Base-by-base conservation (phyloP, 2,329 filamentous ascomycete genomes). In the Colletotrichum sp. region DNA sequence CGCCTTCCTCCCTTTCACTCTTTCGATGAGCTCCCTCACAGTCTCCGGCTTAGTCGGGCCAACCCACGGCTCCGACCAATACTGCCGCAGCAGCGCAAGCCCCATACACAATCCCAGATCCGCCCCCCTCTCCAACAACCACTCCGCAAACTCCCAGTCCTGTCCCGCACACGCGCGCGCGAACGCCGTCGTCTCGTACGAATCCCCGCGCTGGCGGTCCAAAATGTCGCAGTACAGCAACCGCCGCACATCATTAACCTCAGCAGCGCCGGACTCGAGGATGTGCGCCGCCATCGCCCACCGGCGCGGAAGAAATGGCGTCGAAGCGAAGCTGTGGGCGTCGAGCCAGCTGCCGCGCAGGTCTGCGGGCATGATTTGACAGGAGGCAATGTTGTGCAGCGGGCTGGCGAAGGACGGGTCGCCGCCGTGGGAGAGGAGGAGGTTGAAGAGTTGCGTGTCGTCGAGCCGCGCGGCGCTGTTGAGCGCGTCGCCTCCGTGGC, bases 281-380 rank as follows among this genome's bases (percentile, higher is more conserved):
- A 59, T 4, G 8, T 59, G 26, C 16, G 0, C 56, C 28, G 56
- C 56, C 16, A 59, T 26, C 56, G 26, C 14, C 26, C 56, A 16
- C 9, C 56, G 56, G 1, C 56, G 14, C 14, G 21, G 21, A 0
- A 0, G 0, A 3, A 59, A 59, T 0, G 56, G 56, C 26, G 28
- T 26, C 13, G 0, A 0, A 0, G 52, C 24, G 7, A 56, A 56
- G n/a, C 24, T 24, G 24, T 56, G 5, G 9, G 18, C 9, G 38
- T 48, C 38, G 3, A 48, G 18, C 38, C 38, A 48, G 38, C 38
- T 4, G 38, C 38, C 38, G 12, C 52, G 21, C 26, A 59, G 16
- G 26, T 59, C 16, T n/a, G 28, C 0, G 2, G 26, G 56, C 28
- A 28, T 59, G 5, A 30, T 28, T 59, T 59, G 56, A 5, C 56